These are phyloP conservation scores for Nicotiana tomentosiformis DNA, from an alignment of 257 asterid genomes.

Conservation along the genomic window DNA sequence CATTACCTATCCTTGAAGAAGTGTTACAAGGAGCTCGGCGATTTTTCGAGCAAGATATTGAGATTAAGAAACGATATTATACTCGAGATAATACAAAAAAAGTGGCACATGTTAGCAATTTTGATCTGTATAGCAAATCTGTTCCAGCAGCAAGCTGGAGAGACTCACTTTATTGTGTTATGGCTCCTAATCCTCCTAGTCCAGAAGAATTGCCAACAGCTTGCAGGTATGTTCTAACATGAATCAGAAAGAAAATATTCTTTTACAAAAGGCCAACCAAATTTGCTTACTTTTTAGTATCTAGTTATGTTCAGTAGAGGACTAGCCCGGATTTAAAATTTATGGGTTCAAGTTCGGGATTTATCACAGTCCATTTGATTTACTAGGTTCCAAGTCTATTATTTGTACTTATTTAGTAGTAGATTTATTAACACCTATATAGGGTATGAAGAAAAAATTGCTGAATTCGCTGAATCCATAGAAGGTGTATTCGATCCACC, in stretches of 20 bases:
- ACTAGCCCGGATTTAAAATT: too few species aligned
- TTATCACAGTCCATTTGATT: too few species aligned
- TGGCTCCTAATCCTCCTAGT: slow-evolving; percentile 38
- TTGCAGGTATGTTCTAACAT: slow-evolving; percentile 33
- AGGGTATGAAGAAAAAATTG: too few species aligned
- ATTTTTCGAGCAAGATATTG: slow-evolving; percentile 11
- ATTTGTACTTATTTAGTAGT: too few species aligned
- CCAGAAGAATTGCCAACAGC: slow-evolving; percentile 42
- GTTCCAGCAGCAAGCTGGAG: slow-evolving; percentile 52
- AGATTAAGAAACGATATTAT: background rate
- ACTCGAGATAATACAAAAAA: slow-evolving; percentile 23
- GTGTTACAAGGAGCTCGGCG: slow-evolving; percentile 7
- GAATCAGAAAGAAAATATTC: background rate
- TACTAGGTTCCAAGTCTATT: too few species aligned
- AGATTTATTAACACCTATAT: too few species aligned
- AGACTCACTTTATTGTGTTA: slow-evolving; percentile 18
- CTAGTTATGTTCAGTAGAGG: too few species aligned
- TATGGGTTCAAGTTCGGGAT: too few species aligned
- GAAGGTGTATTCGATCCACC: too few species aligned
- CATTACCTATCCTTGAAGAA: background rate
- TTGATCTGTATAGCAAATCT: slow-evolving; percentile 34
- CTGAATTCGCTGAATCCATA: too few species aligned
- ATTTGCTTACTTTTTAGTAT: background rate
- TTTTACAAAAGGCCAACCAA: background rate
- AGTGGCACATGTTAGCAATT: slow-evolving; percentile 47